These are phyloP conservation scores for Barnettozyma hawaiiensis DNA, from an alignment of 1,139 yeast genomes.

Conservation along the genomic window DNA sequence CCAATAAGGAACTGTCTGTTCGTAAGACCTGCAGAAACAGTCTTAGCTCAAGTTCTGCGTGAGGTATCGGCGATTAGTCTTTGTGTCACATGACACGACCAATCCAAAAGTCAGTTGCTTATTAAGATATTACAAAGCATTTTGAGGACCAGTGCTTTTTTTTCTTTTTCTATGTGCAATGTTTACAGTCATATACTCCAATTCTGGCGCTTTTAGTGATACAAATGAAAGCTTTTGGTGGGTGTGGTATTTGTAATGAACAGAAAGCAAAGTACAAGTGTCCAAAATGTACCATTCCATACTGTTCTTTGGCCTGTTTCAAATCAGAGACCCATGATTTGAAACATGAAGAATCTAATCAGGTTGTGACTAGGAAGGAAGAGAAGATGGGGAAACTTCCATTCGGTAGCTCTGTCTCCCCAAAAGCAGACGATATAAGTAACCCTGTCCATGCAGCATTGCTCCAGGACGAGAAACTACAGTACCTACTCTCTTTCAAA, in stretches of 20 bases:
- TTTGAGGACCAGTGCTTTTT: neutral
- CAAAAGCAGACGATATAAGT: neutral
- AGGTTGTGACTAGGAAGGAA: too few species aligned
- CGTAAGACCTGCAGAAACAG: neutral
- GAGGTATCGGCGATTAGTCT: neutral
- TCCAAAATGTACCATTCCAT: slow-evolving; percentile 45
- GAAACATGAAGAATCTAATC: slow-evolving; percentile 23
- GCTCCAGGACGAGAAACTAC: slow-evolving; percentile 34
- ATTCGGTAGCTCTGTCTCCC: too few species aligned
- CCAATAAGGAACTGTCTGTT: neutral
- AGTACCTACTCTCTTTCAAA: slow-evolving; percentile 37
- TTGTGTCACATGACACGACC: neutral
- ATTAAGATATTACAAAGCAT: neutral
- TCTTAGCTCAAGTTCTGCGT: neutral
- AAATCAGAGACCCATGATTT: slow-evolving; percentile 40
- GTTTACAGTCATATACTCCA: neutral
- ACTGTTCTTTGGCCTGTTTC: slow-evolving; percentile 57
- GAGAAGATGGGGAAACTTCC: too few species aligned
- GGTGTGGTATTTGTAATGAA: slow-evolving; percentile 43
- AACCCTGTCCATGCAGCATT: slow-evolving; percentile 13
- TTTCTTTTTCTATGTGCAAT: too few species aligned
- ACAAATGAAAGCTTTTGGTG: slow-evolving; percentile 5
- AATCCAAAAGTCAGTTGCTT: too few species aligned
- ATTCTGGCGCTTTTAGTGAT: neutral
- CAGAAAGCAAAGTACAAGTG: slow-evolving; percentile 52